Base-by-base conservation (phyloP, 176 grass and related monocot species). In the Themeda triandra region DNA sequence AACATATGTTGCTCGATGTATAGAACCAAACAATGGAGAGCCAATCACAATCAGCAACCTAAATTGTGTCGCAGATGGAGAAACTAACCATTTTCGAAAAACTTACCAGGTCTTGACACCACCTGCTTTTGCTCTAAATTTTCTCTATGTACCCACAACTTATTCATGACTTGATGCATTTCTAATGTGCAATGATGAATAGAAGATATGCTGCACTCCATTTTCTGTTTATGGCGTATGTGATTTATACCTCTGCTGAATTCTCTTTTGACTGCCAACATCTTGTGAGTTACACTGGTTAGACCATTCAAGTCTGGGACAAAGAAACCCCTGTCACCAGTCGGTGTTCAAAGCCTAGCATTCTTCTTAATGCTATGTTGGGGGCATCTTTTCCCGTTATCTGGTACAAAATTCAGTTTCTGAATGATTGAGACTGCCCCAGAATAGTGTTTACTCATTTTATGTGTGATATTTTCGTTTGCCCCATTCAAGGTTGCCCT, bases 11-110 rank as follows among this genome's bases (percentile, higher is more conserved):
- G 62, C 37, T 87, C 19, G 63, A 83, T 83, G 36, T 0, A 10
- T 84, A 90, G 89, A 87, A 87, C 63, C 80, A 87, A 83, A 79
- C 80, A 80, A 63, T 45, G 19, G 75, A 87, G 39, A 86, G 18
- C 63, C 84, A 87, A 40, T 31, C 69, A 49, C 84, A 87, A 40
- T 31, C 69, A 51, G 65, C 75, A 12, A 74, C 89, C 39, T 90
- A 87, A 90, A 46, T 35, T 75, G 15, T 14, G 25, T 60, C 69
- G 29, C 63, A 71, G 49, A 67, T 67, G 29, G 66, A 65, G 58
- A 79, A 76, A 45, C 27, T 9, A 63, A 78, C 28, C 33, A 48
- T 58, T 82, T 10, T 18, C 27, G 27, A 64, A 41, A 11, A 48
- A 41, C 65, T 62, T 84, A 56, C 66, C 69, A 87, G 74, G 75